These are phyloP conservation scores for Pontederia crassipes DNA, from an alignment of 176 grass and related monocot genomes.

Conservation along the genomic window DNA sequence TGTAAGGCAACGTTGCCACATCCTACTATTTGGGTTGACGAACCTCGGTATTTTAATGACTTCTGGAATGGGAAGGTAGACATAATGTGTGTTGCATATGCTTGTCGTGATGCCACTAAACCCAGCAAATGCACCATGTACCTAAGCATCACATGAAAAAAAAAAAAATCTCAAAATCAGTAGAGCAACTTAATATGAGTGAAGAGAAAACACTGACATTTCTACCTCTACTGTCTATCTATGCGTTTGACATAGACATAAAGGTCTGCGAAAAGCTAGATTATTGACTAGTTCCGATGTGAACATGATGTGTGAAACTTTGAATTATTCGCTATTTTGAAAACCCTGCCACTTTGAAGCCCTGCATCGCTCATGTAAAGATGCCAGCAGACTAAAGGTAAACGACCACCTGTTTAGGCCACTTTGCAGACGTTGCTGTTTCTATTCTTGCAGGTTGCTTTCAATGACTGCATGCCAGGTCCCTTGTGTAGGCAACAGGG, in stretches of 20 bases:
- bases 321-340: too few relatives aligned
- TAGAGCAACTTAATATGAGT: background rate
- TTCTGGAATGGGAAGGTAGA: slow-evolving; percentile 75
- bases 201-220: background rate
- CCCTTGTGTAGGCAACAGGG: too few relatives aligned
- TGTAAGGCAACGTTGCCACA: slow-evolving; percentile 95
- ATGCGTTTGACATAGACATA: background rate
- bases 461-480: too few relatives aligned
- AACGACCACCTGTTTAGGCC: too few relatives aligned
- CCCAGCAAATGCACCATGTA: slow-evolving; percentile 85
- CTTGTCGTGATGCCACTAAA: slow-evolving; percentile 93
- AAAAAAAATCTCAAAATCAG: background rate
- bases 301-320: background rate
- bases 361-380: background rate
- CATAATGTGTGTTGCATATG: slow-evolving; percentile 73
- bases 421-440: too few relatives aligned
- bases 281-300: background rate
- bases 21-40: slow-evolving; percentile 77
- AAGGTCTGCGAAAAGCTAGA: background rate
- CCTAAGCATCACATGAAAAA: slow-evolving; percentile 27
- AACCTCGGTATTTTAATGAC: slow-evolving; percentile 54
- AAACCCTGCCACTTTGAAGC: too few relatives aligned
- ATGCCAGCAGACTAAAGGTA: background rate
- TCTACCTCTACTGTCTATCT: too few relatives aligned
- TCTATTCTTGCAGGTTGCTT: background rate